These are phyloP conservation scores for Blastobotrys muscicola DNA, from an alignment of 805 yeast genomes.

Conservation along the genomic window DNA sequence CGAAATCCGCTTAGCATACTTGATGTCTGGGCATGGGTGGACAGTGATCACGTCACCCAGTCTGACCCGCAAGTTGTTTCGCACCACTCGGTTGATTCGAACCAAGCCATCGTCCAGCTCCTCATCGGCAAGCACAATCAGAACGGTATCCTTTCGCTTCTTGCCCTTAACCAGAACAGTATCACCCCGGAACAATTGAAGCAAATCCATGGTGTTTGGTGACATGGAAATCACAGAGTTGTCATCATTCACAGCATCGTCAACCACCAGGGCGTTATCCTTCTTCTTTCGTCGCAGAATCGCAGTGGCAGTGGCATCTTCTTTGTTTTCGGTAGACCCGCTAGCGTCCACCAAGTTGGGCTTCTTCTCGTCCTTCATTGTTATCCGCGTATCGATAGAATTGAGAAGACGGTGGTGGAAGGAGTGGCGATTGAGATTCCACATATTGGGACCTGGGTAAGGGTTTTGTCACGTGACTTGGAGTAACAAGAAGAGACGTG, in stretches of 20 bases:
- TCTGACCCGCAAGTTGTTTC: constrained; percentile 89
- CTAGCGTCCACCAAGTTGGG: constrained; percentile 49
- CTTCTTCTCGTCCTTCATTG: constrained; percentile 24
- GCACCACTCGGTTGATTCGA: constrained; percentile 87
- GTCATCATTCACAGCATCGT: constrained; percentile 95
- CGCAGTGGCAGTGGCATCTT: constrained; percentile 86
- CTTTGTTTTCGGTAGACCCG: constrained; percentile 52
- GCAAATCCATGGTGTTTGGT: constrained; percentile 86
- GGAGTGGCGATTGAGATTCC: not conserved
- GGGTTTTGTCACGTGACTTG: too few relatives aligned
- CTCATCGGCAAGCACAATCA: constrained; percentile 92
- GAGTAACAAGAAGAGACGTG: too few relatives aligned
- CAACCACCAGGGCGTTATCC: constrained; percentile 89
- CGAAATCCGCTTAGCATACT: constrained; percentile 89
- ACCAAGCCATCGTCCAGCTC: constrained; percentile 94
- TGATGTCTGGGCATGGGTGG: constrained; percentile 96
- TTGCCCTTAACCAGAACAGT: constrained; percentile 96
- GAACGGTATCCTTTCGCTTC: constrained; percentile 94
- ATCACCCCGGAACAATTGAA: constrained; percentile 95
- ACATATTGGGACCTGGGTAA: too few relatives aligned
- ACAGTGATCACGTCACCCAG: constrained; percentile 86
- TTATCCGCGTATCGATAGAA: not conserved
- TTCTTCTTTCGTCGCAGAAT: constrained; percentile 96
- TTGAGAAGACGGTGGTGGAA: not conserved
- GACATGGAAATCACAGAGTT: constrained; percentile 94